Evolutionary conservation across 148 eudicot genomes (phyloP).

Genomic region (Rhododendron simsii): DNA sequence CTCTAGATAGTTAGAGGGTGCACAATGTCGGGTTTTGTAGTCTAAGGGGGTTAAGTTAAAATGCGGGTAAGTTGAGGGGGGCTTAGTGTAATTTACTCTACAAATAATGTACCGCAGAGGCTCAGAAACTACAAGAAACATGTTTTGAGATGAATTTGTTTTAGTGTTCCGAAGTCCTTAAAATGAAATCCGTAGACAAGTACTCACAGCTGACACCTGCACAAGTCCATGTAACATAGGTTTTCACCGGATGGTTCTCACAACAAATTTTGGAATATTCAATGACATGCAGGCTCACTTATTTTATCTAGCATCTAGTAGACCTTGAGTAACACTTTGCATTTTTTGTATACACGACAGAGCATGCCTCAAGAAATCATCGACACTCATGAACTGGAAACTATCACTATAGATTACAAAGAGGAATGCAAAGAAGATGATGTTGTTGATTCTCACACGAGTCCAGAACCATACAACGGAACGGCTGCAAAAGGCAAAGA

Average conservation of each 20-base stretch:
- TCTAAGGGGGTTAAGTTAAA: no score
- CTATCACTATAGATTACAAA: conserved; percentile 80
- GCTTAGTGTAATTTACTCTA: no score
- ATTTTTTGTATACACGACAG: conserved; percentile 26
- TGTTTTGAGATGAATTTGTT: neutral
- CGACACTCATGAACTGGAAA: conserved; percentile 71
- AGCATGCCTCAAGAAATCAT: conserved; percentile 81
- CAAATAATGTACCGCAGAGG: neutral
- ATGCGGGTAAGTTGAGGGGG: no score
- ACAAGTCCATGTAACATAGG: neutral
- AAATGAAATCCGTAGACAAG: neutral
- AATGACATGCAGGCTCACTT: neutral
- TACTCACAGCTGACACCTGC: neutral
- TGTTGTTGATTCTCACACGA: conserved; percentile 73
- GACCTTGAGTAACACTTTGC: neutral
- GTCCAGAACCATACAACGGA: conserved; percentile 51
- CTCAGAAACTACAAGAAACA: neutral
- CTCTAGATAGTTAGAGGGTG: no score
- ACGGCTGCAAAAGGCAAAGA: conserved; percentile 28
- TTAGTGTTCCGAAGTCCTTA: neutral
- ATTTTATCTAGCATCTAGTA: neutral
- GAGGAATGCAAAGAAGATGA: conserved; percentile 89
- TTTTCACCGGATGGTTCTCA: neutral
- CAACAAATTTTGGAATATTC: neutral
- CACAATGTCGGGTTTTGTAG: no score